Conservation (phyloP, 139 green algal genomes). For the Ostreobium quekettii region DNA sequence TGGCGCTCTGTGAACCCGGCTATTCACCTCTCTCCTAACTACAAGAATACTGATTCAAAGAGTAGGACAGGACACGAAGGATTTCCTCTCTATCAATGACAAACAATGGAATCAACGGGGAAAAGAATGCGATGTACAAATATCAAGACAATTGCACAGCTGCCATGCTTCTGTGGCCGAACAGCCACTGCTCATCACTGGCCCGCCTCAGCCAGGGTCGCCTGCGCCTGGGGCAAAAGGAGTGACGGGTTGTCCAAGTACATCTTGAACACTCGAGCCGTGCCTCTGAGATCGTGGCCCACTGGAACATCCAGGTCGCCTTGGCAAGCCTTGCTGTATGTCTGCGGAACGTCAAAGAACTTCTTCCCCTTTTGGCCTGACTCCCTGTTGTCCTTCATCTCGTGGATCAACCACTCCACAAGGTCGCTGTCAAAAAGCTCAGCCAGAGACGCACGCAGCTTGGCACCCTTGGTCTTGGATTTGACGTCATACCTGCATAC, state of each 20-base stretch:
- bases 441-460: conserved; percentile 26
- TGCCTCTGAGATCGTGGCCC: conserved; percentile 10
- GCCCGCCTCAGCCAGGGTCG: too few species aligned
- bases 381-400: conserved; percentile 60
- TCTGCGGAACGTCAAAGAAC: not conserved
- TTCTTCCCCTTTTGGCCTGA: not conserved
- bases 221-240: conserved; percentile 12
- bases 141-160: too few species aligned
- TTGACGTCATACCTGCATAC: conserved; percentile 34
- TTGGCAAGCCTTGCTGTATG: not conserved
- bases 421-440: conserved; percentile 40
- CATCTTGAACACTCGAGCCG: not conserved
- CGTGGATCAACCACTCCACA: conserved; percentile 46
- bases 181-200: too few species aligned
- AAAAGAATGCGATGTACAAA: too few species aligned
- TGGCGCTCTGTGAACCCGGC: too few species aligned
- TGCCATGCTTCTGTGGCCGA: too few species aligned
- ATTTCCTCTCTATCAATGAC: too few species aligned
- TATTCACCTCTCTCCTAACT: too few species aligned
- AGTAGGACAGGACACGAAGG: too few species aligned
- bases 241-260: conserved; percentile 11
- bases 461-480: conserved; percentile 21
- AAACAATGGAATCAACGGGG: too few species aligned
- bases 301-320: not conserved
- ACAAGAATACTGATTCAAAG: too few species aligned